A percentile compares a stretch with the other conserved stretches of the same genome.
phyloP scores from a whole-genome alignment of 2,329 filamentous ascomycete species.

The Botryosphaeria dothidea region DNA sequence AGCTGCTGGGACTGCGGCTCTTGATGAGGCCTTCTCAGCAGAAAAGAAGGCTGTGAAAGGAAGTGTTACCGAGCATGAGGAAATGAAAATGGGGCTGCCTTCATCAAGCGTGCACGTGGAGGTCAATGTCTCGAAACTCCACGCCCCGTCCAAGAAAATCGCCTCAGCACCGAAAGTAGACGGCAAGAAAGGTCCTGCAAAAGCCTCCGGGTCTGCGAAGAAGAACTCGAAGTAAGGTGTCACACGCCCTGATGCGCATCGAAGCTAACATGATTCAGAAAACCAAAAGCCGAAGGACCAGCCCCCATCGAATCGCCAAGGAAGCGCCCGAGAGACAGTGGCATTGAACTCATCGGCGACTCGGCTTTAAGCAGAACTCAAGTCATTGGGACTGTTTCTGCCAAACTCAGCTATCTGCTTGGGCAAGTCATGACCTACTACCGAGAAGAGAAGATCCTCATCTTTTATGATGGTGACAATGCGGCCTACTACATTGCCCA shows the following conservation, averaged over 20 bases:
- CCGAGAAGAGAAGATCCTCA: constrained; percentile 76
- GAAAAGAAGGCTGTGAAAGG: constrained; percentile 33
- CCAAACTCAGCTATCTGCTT: constrained; percentile 84
- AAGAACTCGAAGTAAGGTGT: neutral
- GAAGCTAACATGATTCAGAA: neutral
- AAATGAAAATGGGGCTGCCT: constrained; percentile 41
- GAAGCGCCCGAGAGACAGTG: constrained; percentile 28
- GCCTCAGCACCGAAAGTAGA: neutral
- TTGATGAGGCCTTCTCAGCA: constrained; percentile 22
- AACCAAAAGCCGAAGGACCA: neutral
- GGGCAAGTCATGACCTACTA: constrained; percentile 70
- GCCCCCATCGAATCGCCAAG: neutral
- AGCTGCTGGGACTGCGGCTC: constrained; percentile 20
- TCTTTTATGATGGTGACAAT: constrained; percentile 91
- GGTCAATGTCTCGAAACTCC: constrained; percentile 7
- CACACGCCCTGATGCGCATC: no score
- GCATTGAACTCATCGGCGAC: constrained; percentile 35
- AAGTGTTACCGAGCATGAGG: neutral
- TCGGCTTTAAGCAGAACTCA: constrained; percentile 61
- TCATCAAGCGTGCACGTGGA: constrained; percentile 35
- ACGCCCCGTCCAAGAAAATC: neutral
- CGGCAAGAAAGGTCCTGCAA: neutral
- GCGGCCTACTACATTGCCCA: constrained; percentile 83
- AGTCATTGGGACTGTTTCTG: constrained; percentile 78
- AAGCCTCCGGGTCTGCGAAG: neutral